These are phyloP conservation scores for Stachybotrys echinatus DNA, from an alignment of 2,329 filamentous ascomycete species.

Conservation along the genomic window DNA sequence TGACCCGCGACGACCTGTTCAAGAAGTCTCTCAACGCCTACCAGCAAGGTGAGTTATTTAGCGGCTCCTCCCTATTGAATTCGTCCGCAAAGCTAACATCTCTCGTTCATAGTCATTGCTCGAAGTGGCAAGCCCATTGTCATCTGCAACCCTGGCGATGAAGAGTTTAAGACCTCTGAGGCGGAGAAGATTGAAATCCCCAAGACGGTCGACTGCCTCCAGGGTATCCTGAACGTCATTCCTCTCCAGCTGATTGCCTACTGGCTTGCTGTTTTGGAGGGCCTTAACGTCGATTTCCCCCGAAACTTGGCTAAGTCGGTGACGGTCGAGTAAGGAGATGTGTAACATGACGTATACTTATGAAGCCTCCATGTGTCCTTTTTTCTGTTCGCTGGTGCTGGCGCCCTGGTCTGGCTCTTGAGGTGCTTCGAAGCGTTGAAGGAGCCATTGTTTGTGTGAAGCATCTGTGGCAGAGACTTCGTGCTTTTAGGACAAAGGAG, in stretches of 20 bases:
- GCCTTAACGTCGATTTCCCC: constrained; percentile 96
- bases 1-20: constrained; percentile 94
- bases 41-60: constrained; percentile 69
- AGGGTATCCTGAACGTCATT: constrained; percentile 96
- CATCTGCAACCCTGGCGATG: constrained; percentile 88
- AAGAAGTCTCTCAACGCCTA: constrained; percentile 99
- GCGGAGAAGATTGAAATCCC: constrained; percentile 98
- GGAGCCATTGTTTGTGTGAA: neutral
- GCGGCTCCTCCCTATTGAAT: neutral
- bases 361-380: neutral
- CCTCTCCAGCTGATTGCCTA: constrained; percentile 97
- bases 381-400: neutral
- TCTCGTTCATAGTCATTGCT: constrained; percentile 66
- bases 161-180: constrained; percentile 82
- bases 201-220: constrained; percentile 88
- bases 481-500: neutral
- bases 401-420: neutral
- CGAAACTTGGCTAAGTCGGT: constrained; percentile 98
- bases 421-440: neutral
- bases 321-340: constrained; percentile 92
- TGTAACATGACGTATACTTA: neutral
- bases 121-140: constrained; percentile 95
- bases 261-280: constrained; percentile 95
- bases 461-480: neutral
- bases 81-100: constrained; percentile 11